Base-by-base conservation (phyloP, 169 alveolate species). In the Hepatocystis sp. region DNA sequence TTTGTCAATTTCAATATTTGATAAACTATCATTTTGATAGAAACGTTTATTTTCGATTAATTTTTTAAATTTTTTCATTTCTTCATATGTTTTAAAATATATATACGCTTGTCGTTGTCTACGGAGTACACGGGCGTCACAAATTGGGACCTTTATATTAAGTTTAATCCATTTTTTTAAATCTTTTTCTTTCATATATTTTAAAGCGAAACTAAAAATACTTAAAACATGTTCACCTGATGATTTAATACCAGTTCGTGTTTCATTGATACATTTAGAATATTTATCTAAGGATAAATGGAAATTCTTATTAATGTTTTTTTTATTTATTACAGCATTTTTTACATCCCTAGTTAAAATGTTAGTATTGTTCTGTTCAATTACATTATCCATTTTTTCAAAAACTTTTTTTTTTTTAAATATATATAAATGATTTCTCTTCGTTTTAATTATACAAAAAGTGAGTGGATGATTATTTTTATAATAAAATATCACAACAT, bases 11-110 rank as follows among this genome's bases (percentile, higher is more conserved):
- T 81, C 63, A 63, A 81, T 81, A 63, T 19, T 40, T 21, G 89
- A 81, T 17, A 81, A 27, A 28, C 60, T 81, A 11, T 81, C 89
- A 64, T 81, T 64, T 2, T 23, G 64, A 21, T 81, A 36, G 13
- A 81, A 47, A n/a, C 58, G 81, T 27, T 81, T 81, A 81, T 81
- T 81, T 81, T 81, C 89, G 34, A 81, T 32, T 61, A 81, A 17
- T 32, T 81, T 63, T 64, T 81, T 67, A 55, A 81, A 81, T 2
- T n/a, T 66, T 42, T 51, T 81, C 36, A 81, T 47, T 10, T 81
- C 89, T 21, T 36, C 67, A 25, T 15, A 27, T 27, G 19, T 47
- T 44, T 64, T 60, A 63, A 81, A 81, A 39, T 67, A 40, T 3
- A 81, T 81, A 65, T 81, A 81, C 3, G 89, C 89, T 13, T 61